Evolutionary conservation across 768 basidiomycete genomes (phyloP).

Genomic region (Asterophora parasitica): DNA sequence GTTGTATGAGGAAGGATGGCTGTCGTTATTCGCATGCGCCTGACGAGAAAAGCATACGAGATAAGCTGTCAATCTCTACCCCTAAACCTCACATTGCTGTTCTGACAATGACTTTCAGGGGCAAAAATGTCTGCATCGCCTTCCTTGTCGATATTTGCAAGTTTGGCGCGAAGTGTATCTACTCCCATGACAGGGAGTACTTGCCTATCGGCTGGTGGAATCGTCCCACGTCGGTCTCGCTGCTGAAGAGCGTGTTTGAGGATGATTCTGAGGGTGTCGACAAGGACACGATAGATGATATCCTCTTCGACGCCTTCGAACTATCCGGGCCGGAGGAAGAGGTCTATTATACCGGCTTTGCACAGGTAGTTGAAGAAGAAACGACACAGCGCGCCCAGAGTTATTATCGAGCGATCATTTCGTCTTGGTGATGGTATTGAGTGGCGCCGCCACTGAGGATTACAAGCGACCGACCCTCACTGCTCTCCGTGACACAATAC

Average conservation of each 20-base stretch:
- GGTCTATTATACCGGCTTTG: neutral
- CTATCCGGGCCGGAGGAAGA: neutral
- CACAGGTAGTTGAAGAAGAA: neutral
- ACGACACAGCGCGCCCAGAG: neutral
- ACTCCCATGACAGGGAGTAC: conserved; percentile 42
- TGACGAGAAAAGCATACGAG: conserved; percentile 43
- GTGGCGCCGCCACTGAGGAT: conserved; percentile 17
- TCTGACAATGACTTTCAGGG: conserved; percentile 8
- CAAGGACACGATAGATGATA: too few relatives aligned
- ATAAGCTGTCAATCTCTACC: conserved; percentile 36
- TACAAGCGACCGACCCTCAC: conserved; percentile 23
- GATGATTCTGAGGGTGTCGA: too few relatives aligned
- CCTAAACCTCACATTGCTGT: neutral
- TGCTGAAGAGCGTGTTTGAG: neutral
- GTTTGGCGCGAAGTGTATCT: conserved; percentile 39
- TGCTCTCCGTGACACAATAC: conserved; percentile 22
- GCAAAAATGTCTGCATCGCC: conserved; percentile 32
- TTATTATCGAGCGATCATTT: conserved; percentile 12
- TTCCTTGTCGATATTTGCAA: conserved; percentile 32
- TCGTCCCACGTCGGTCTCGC: conserved; percentile 2
- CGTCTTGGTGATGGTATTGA: conserved; percentile 27
- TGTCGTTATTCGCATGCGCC: conserved; percentile 50
- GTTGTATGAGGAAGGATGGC: conserved; percentile 33
- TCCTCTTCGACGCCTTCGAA: too few relatives aligned
- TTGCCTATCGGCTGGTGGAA: conserved; percentile 49